Percentiles rank a stretch among this genome's conserved stretches.
phyloP scores from a whole-genome alignment of 352 stramenopile species.

The Phytophthora pseudosyringae region DNA sequence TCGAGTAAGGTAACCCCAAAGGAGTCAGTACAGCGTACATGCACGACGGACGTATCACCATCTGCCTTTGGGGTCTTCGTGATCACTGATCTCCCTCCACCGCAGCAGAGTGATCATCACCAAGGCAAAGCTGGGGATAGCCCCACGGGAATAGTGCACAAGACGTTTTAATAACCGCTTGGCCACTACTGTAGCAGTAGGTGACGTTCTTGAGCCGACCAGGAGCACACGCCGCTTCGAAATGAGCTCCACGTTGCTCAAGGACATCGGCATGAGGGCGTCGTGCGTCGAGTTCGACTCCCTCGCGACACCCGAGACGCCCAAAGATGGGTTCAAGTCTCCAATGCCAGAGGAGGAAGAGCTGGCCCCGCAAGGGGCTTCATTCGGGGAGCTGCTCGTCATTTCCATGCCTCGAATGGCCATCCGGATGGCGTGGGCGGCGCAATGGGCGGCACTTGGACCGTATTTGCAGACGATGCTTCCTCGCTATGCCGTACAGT shows the following conservation, averaged over 20 bases:
- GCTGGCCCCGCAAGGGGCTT: constrained; percentile 14
- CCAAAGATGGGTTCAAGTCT: constrained; percentile 34
- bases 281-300: constrained; percentile 31
- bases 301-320: constrained; percentile 30
- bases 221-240: not conserved
- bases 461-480: constrained; percentile 64
- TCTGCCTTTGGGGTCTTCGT: constrained; percentile 1
- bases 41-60: not conserved
- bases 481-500: constrained; percentile 51
- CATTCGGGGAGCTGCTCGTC: constrained; percentile 43
- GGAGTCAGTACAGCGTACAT: not conserved
- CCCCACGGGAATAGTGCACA: constrained; percentile 11
- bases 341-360: constrained; percentile 29
- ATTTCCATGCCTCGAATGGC: constrained; percentile 64
- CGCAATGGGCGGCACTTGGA: constrained; percentile 61
- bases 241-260: constrained; percentile 22
- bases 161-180: not conserved
- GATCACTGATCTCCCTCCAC: constrained; percentile 15
- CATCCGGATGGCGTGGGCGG: constrained; percentile 66
- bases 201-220: constrained; percentile 1
- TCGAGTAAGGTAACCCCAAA: too few species aligned
- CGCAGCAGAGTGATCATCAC: constrained; percentile 13
- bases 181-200: too few species aligned
- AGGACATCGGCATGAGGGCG: constrained; percentile 16
- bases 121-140: constrained; percentile 5